Evolutionary conservation across 164 flowering plant genomes (phyloP).

Genomic region (Tinospora cordifolia): DNA sequence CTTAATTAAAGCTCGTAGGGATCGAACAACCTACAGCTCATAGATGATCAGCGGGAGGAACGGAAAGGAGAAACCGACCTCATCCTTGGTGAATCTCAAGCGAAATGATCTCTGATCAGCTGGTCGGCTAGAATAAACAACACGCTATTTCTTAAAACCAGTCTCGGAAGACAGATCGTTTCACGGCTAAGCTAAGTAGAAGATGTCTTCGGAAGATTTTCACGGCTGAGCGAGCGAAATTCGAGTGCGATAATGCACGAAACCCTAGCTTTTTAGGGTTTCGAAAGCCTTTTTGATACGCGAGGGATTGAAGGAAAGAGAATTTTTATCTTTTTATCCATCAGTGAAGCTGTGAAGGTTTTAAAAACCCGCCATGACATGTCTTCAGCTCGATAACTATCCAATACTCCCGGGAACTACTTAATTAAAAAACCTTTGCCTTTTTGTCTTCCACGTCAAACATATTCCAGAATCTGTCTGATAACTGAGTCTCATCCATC

Average conservation of each 20-base stretch:
- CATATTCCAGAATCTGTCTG: background rate
- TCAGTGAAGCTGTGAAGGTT: constrained; percentile 22
- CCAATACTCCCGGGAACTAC: background rate
- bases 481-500: too few relatives aligned
- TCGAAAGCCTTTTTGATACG: background rate
- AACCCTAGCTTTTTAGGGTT: constrained; percentile 39
- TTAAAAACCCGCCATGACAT: constrained; percentile 19
- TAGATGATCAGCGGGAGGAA: background rate
- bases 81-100: background rate
- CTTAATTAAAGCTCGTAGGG: background rate
- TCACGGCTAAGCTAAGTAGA: background rate
- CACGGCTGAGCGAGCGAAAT: constrained; percentile 18
- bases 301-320: constrained; percentile 13
- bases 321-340: constrained; percentile 14
- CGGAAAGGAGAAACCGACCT: background rate
- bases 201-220: constrained; percentile 6
- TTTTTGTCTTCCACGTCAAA: background rate
- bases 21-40: background rate
- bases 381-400: constrained; percentile 8
- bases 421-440: background rate
- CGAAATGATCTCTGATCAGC: constrained; percentile 3
- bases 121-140: constrained; percentile 9
- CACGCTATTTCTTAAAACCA: constrained; percentile 18
- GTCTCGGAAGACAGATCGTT: constrained; percentile 16
- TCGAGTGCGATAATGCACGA: constrained; percentile 28